Percentiles rank a stretch among this genome's conserved stretches.
Evolutionary conservation across 192 early-diverging fungal genomes (phyloP).

Genomic region (Coemansia sp.): DNA sequence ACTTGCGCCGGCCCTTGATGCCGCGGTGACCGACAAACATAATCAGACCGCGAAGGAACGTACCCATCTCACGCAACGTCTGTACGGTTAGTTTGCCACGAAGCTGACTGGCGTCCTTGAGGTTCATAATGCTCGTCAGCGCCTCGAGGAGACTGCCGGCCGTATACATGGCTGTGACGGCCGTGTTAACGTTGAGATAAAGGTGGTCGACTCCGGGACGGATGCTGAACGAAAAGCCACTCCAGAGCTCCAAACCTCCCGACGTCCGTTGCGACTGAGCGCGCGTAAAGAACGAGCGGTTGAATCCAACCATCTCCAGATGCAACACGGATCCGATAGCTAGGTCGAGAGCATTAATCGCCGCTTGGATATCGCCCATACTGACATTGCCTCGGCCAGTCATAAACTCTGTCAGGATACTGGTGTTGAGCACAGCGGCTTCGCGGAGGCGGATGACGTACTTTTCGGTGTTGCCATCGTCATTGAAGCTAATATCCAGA

Average conservation of each 20-base stretch:
- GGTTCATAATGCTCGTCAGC: conserved; percentile 65
- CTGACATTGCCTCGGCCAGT: conserved; percentile 14
- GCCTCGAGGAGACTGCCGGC: conserved; percentile 73
- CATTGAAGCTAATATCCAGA: conserved; percentile 59
- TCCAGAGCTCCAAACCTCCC: conserved; percentile 90
- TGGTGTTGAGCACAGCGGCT: conserved; percentile 63
- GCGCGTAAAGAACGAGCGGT: conserved; percentile 92
- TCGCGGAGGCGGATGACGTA: conserved; percentile 62
- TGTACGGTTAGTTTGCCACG: conserved; percentile 13
- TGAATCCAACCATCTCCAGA: conserved; percentile 75
- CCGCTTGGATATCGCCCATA: conserved; percentile 39
- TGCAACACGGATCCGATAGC: conserved; percentile 84
- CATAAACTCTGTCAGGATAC: conserved; percentile 30
- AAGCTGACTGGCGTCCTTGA: conserved; percentile 56
- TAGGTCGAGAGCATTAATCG: conserved; percentile 76
- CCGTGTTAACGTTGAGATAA: conserved; percentile 75
- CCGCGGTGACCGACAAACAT: conserved; percentile 62
- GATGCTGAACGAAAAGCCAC: conserved; percentile 90
- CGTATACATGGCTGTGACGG: conserved; percentile 69
- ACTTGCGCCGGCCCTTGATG: conserved; percentile 68
- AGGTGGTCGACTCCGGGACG: conserved; percentile 75
- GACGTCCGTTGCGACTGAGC: conserved; percentile 53
- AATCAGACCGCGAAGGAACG: conserved; percentile 57
- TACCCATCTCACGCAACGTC: conserved; percentile 18
- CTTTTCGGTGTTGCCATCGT: conserved; percentile 52